These are phyloP conservation scores for Pleurotus tuber-regium DNA, from an alignment of 768 basidiomycete species.

Conservation along the genomic window DNA sequence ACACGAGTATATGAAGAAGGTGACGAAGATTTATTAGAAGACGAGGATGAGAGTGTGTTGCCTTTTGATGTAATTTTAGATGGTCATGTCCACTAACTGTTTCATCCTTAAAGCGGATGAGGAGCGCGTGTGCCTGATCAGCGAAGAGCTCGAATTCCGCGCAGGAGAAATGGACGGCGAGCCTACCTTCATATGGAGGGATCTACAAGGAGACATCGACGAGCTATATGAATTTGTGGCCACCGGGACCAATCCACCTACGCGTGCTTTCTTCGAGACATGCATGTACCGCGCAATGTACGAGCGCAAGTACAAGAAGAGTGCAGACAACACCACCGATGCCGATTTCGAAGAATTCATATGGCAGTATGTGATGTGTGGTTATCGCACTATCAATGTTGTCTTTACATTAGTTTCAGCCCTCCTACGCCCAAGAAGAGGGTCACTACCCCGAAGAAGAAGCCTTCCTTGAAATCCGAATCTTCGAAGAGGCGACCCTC, in stretches of 20 bases:
- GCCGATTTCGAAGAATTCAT: conserved; percentile 76
- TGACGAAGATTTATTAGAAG: conserved; percentile 91
- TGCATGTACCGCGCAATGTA: conserved; percentile 97
- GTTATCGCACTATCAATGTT: not conserved
- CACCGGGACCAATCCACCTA: conserved; percentile 72
- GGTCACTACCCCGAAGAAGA: not conserved
- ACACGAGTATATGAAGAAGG: conserved; percentile 98
- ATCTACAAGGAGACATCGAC: conserved; percentile 87
- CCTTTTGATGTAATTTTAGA: too few species aligned
- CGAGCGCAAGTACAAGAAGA: conserved; percentile 82
- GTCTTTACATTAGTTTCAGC: conserved; percentile 20
- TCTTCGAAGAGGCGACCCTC: not conserved
- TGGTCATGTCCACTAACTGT: too few species aligned
- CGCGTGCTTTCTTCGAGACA: conserved; percentile 85
- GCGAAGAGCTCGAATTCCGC: conserved; percentile 86
- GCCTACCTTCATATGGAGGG: conserved; percentile 87
- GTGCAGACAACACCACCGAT: conserved; percentile 67
- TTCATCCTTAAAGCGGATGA: conserved; percentile 68
- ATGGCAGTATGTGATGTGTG: conserved; percentile 62
- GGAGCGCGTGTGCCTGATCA: conserved; percentile 89
- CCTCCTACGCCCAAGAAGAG: conserved; percentile 24
- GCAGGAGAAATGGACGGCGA: conserved; percentile 71
- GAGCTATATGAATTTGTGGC: conserved; percentile 95
- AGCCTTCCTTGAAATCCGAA: not conserved
- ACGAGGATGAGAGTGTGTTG: conserved; percentile 82